Evolutionary conservation across 2,329 filamentous ascomycete genomes (phyloP).

Genomic region (Pleoardoris graminearum): DNA sequence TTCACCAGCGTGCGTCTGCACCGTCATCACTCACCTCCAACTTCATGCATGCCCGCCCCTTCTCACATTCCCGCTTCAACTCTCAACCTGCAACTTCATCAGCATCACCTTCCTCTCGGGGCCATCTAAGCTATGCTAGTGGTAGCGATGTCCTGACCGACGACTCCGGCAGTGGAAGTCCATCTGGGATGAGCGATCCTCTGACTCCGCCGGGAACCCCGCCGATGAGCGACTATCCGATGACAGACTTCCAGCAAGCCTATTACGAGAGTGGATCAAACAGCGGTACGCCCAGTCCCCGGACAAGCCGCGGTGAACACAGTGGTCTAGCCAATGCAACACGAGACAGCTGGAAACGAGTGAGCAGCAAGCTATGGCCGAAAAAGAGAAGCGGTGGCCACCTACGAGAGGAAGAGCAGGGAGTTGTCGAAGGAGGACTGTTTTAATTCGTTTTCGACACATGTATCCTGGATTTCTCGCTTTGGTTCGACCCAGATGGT

Average conservation of each 20-base stretch:
- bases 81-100: constrained; percentile 41
- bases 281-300: constrained; percentile 44
- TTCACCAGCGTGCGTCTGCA: constrained; percentile 45
- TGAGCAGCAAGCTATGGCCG: constrained; percentile 48
- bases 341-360: constrained; percentile 46
- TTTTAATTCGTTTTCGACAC: constrained; percentile 24
- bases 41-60: constrained; percentile 43
- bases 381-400: constrained; percentile 45
- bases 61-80: constrained; percentile 43
- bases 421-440: constrained; percentile 41
- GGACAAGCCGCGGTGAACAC: constrained; percentile 44
- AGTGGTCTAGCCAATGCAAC: constrained; percentile 41
- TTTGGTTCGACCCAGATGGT: constrained; percentile 4
- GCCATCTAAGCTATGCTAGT: constrained; percentile 47
- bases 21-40: constrained; percentile 44
- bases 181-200: constrained; percentile 59
- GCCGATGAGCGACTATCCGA: constrained; percentile 62
- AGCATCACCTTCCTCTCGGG: constrained; percentile 31
- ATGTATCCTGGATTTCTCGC: not conserved
- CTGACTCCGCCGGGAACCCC: constrained; percentile 80
- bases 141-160: constrained; percentile 57
- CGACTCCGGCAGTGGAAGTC: constrained; percentile 62
- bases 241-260: constrained; percentile 41
- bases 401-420: constrained; percentile 42
- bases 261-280: constrained; percentile 40